Evolutionary conservation across 1,139 yeast species (phyloP), one percentile per base, ranked within the genome.

Genomic region (Geotrichum histeridarum): DNA sequence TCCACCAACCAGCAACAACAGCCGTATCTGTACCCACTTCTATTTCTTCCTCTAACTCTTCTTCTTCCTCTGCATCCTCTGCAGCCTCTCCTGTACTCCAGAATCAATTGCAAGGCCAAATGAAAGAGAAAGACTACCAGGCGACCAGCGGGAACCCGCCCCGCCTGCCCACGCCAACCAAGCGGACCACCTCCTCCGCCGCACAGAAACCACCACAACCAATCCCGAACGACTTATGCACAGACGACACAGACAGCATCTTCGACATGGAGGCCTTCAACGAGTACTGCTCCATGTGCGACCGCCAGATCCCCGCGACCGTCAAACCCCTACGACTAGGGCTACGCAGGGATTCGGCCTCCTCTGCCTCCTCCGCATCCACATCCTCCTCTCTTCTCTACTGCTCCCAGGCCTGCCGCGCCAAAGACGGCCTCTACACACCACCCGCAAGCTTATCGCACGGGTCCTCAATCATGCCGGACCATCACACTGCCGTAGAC

Each of bases 231-330:
- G 37, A n/a, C 4, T 4, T 33, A 4, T n/a, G 4, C 12, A 33
- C 37, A 3, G 12, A n/a, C 12, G 4, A 2, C 37, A 33, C 37
- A 3, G 48, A 45, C 15, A 35, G 31, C 32, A 31, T 35, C 11
- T 45, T 45, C 27, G 36, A 30, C 7, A 45, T 45, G 48, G 48
- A 45, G 8, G 48, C 41, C 5, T 45, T 45, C 41, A 33, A 35
- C 15, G 48, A 45, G 31, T 45, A 45, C 32, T 45, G 48, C 41
- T 15, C 35, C 48, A 45, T 45, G 42, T 45, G 48, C 32, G 32
- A 45, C 15, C 35, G 27, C 11, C 48, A 33, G 14, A 45, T 45
- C 30, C 35, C 17, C 17, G 39, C 15, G 18, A 11, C n/a, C 39
- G 37, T 6, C 37, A 33, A 33, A 33, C 37, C 12, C 4, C 37